These are phyloP conservation scores for Lipomyces yamadae DNA, from an alignment of 805 yeast genomes.

Conservation along the genomic window DNA sequence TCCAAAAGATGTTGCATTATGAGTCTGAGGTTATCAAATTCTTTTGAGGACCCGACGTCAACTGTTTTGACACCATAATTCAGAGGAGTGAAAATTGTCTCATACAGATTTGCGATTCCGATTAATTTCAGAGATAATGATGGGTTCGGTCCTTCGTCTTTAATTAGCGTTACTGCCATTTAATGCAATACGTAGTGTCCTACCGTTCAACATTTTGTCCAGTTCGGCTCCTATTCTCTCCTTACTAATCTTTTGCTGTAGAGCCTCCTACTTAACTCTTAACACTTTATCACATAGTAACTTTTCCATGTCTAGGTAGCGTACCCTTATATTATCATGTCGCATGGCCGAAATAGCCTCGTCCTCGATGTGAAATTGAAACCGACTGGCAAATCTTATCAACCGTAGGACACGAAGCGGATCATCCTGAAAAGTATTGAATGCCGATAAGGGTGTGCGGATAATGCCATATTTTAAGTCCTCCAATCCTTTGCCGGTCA, in stretches of 20 bases:
- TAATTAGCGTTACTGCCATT: not conserved
- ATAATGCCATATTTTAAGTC: slow-evolving; percentile 74
- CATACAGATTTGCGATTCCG: slow-evolving; percentile 25
- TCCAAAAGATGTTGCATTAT: slow-evolving; percentile 7
- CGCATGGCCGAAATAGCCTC: slow-evolving; percentile 64
- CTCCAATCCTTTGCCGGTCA: slow-evolving; percentile 72
- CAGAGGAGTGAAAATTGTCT: slow-evolving; percentile 29
- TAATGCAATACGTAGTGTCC: not conserved
- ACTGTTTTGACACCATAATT: not conserved
- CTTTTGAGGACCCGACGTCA: slow-evolving; percentile 15
- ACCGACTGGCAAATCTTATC: slow-evolving; percentile 82
- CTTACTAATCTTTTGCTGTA: slow-evolving; percentile 76
- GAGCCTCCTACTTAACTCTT: slow-evolving; percentile 46
- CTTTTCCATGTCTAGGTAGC: not conserved
- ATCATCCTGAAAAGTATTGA: slow-evolving; percentile 87
- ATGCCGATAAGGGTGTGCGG: slow-evolving; percentile 86
- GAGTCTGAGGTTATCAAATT: not conserved
- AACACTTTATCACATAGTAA: not conserved
- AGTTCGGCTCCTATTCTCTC: slow-evolving; percentile 90
- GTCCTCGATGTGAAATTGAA: slow-evolving; percentile 66
- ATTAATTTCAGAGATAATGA: slow-evolving; percentile 35
- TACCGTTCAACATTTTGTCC: slow-evolving; percentile 71
- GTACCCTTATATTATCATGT: slow-evolving; percentile 55
- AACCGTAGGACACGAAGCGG: slow-evolving; percentile 88
- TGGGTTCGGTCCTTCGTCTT: slow-evolving; percentile 29